Evolutionary conservation across 805 yeast species (phyloP), one percentile per base, ranked within the genome.

Genomic region (Saccharomycopsis malanga): DNA sequence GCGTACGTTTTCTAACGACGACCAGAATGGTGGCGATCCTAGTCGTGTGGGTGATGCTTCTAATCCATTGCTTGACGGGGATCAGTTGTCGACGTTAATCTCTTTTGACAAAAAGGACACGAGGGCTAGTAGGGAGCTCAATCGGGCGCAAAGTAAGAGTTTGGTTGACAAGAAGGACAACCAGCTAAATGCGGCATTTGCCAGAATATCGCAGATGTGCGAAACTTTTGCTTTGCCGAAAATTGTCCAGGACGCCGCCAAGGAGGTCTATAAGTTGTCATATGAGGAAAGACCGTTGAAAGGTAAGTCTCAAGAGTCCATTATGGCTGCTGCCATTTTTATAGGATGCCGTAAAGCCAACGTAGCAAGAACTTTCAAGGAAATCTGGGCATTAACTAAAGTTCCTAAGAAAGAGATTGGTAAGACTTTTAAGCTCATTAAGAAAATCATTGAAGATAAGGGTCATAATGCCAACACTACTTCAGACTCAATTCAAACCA

Each of bases 21-120:
- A 91, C 64, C 98, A 91, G 64, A 93, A 91, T 57, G 95, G 95
- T 58, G 97, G 88, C 64, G 98, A 91, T 63, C 98, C 98, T 3
- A 82, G 93, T 55, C 98, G 98, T 85, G 98, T 91, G 54, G 98
- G 98, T 65, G 97, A 89, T 61, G 97, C 97, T 4, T 81, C 88
- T 15, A 89, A 89, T 61, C 96, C 97, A 7, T 69, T 89, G 46
- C 72, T 93, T 56, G 97, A 89, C 60, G 84, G 94, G 18, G 91
- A 85, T 57, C 94, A 89, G 64, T 78, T 91, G 47, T 87, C 94
- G 14, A 91, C 98, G 3, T 81, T 89, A 71, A 93, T 93, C 52
- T 85, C 96, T 23, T 80, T 81, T 49, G 88, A 83, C 17, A 86
- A 87, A 34, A 94, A 87, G 38, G 94, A 89, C 53, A 76, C 82